These are phyloP conservation scores for Dysphania ambrosioides DNA, from an alignment of 148 eudicot species.

Conservation along the genomic window DNA sequence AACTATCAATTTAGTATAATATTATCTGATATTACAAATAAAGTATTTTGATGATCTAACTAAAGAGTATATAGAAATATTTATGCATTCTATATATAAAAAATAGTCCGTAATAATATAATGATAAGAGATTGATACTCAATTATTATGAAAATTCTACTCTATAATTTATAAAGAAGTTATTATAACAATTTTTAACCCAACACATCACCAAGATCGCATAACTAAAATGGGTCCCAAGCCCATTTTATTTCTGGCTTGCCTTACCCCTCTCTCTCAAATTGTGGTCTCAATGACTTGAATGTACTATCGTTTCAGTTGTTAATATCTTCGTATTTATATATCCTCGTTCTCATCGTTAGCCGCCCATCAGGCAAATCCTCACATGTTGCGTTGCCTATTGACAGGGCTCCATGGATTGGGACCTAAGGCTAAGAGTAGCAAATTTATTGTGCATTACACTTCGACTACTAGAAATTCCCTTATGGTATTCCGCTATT, in stretches of 20 bases:
- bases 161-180: too few relatives aligned
- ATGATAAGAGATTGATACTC: too few relatives aligned
- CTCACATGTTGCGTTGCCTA: background rate
- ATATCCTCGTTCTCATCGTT: conserved; percentile 14
- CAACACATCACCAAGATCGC: too few relatives aligned
- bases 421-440: conserved; percentile 9
- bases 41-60: too few relatives aligned
- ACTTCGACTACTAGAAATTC: background rate
- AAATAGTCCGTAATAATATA: too few relatives aligned
- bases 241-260: background rate
- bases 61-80: too few relatives aligned
- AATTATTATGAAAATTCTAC: too few relatives aligned
- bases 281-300: background rate
- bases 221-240: background rate
- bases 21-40: too few relatives aligned
- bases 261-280: background rate
- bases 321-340: background rate
- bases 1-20: too few relatives aligned
- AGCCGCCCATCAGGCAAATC: background rate
- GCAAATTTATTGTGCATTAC: conserved; percentile 2
- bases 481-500: background rate
- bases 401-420: background rate
- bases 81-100: too few relatives aligned
- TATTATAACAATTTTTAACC: too few relatives aligned
- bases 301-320: background rate